Conservation (phyloP, 768 basidiomycete genomes). For the Leucogyrophana mollusca region DNA sequence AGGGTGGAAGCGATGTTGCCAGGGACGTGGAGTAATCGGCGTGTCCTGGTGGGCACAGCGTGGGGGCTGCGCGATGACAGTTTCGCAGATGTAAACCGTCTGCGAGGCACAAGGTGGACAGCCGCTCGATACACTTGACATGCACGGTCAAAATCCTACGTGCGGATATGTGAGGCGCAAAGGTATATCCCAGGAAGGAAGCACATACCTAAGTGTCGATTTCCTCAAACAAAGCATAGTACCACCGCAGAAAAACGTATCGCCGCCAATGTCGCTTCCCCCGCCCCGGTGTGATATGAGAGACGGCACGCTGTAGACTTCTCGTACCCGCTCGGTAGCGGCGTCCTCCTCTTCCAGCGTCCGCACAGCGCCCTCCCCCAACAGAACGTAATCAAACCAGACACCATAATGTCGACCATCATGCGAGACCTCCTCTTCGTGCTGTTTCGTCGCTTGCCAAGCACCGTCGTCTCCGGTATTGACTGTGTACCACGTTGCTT, state of each 20-base stretch:
- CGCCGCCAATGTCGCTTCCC: conserved; percentile 93
- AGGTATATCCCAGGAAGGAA: not conserved
- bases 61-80: too few species aligned
- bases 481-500: conserved; percentile 93
- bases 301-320: conserved; percentile 93
- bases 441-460: conserved; percentile 97
- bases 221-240: conserved; percentile 97
- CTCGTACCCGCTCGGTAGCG: conserved; percentile 69
- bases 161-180: conserved; percentile 1
- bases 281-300: conserved; percentile 90
- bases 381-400: conserved; percentile 94
- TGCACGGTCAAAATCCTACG: conserved; percentile 78
- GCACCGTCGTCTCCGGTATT: conserved; percentile 88
- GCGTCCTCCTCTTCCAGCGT: conserved; percentile 70
- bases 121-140: conserved; percentile 93
- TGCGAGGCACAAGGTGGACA: conserved; percentile 87
- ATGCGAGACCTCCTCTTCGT: conserved; percentile 92
- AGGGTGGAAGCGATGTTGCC: too few species aligned
- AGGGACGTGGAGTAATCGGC: too few species aligned
- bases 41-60: too few species aligned
- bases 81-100: conserved; percentile 96
- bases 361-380: conserved; percentile 86
- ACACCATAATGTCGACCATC: conserved; percentile 95
- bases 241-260: conserved; percentile 90
- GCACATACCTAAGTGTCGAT: conserved; percentile 80